A percentile compares a stretch with the other conserved stretches of the same genome.
Evolutionary conservation across 306 rosid species (phyloP).

Genomic region (Gleditsia sinensis): DNA sequence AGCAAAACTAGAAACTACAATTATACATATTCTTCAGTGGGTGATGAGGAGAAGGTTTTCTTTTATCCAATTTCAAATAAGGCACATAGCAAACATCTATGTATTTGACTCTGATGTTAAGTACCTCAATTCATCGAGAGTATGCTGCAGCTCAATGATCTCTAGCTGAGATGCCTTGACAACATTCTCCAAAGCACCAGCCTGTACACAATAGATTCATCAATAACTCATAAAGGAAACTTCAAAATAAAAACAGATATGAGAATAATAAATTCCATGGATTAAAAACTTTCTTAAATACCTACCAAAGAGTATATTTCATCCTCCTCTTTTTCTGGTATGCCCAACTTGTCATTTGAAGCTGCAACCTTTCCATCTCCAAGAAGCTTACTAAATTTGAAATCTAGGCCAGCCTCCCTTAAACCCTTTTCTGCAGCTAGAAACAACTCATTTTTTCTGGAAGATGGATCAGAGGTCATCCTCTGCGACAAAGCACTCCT

Average conservation of each 20-base stretch:
- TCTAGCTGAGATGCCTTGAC: constrained; percentile 94
- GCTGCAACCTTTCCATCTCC: constrained; percentile 49
- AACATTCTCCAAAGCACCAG: constrained; percentile 93
- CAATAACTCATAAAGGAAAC: constrained; percentile 34
- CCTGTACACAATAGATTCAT: constrained; percentile 50
- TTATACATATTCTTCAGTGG: constrained; percentile 7
- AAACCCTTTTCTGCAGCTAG: constrained; percentile 91
- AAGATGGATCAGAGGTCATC: constrained; percentile 55
- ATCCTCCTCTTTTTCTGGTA: constrained; percentile 59
- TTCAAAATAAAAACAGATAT: constrained; percentile 14
- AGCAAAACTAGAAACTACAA: constrained; percentile 40
- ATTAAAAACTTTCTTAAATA: not conserved
- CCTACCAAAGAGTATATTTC: constrained; percentile 84
- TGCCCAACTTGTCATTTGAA: constrained; percentile 46
- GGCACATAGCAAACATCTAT: constrained; percentile 18
- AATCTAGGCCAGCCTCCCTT: constrained; percentile 84
- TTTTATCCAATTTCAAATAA: constrained; percentile 16
- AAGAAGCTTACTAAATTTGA: constrained; percentile 79
- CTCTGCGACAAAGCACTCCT: constrained; percentile 83
- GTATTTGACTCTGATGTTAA: constrained; percentile 30
- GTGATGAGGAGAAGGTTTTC: not conserved
- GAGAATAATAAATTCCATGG: constrained; percentile 17
- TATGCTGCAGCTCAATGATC: constrained; percentile 84
- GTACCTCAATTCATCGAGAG: constrained; percentile 79
- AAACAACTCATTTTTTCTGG: constrained; percentile 67